Conservation (phyloP, 2,329 filamentous ascomycete species). For the Pseudogymnoascus sp. region DNA sequence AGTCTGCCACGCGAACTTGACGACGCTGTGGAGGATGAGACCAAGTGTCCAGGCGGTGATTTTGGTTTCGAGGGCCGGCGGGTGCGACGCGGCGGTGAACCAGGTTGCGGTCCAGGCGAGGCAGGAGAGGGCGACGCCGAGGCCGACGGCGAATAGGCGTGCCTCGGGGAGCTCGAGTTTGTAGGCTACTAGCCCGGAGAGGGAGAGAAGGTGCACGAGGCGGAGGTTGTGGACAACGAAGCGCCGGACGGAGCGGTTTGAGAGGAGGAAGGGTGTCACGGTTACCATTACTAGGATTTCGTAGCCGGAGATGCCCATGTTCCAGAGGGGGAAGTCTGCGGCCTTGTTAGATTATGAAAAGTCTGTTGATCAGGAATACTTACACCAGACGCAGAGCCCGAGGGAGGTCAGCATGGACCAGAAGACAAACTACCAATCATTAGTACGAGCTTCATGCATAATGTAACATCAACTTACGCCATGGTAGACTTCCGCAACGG, state of each 20-base stretch:
- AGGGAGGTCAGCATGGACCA: slow-evolving; percentile 92
- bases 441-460: not conserved
- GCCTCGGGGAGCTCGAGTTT: slow-evolving; percentile 61
- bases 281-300: slow-evolving; percentile 83
- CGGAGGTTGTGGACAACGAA: slow-evolving; percentile 62
- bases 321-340: slow-evolving; percentile 91
- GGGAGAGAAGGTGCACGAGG: slow-evolving; percentile 65
- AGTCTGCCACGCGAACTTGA: slow-evolving; percentile 88
- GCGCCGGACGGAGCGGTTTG: slow-evolving; percentile 58
- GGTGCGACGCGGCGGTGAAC: slow-evolving; percentile 67
- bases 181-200: slow-evolving; percentile 73
- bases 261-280: slow-evolving; percentile 71
- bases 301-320: slow-evolving; percentile 98
- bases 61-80: slow-evolving; percentile 68
- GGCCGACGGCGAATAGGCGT: slow-evolving; percentile 73
- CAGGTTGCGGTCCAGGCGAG: slow-evolving; percentile 78
- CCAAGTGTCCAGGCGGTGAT: slow-evolving; percentile 75
- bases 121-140: slow-evolving; percentile 72
- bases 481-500: slow-evolving; percentile 81
- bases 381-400: slow-evolving; percentile 87
- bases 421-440: slow-evolving; percentile 65
- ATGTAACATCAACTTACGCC: slow-evolving; percentile 49
- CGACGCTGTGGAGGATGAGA: slow-evolving; percentile 73
- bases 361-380: slow-evolving; percentile 32
- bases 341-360: slow-evolving; percentile 12